Evolutionary conservation across 148 eudicot genomes (phyloP).

Genomic region (Fagopyrum homotropicum): DNA sequence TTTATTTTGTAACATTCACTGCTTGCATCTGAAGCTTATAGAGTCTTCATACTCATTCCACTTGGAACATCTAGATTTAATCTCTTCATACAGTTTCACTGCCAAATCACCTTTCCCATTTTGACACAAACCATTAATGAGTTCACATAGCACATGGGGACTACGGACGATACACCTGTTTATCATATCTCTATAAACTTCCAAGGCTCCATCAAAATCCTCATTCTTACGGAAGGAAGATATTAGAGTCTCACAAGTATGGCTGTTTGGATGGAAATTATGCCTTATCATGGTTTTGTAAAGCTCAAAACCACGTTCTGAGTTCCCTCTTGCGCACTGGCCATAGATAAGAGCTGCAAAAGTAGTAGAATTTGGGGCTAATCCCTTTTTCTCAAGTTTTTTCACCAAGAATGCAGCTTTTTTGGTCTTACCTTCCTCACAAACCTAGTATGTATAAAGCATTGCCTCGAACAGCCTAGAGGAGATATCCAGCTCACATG

Average conservation of each 20-base stretch:
- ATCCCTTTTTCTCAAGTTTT: constrained; percentile 49
- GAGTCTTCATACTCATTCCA: background rate
- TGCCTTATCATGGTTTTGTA: constrained; percentile 60
- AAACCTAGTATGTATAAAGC: constrained; percentile 52
- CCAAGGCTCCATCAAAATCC: constrained; percentile 67
- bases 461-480: constrained; percentile 41
- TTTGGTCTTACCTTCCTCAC: constrained; percentile 71
- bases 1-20: background rate
- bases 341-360: constrained; percentile 76
- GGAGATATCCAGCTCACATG: constrained; percentile 23
- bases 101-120: constrained; percentile 51
- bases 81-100: constrained; percentile 28
- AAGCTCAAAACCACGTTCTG: constrained; percentile 66
- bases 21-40: background rate
- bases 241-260: constrained; percentile 39
- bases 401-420: constrained; percentile 67
- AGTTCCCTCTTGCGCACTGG: constrained; percentile 64
- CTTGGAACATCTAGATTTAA: constrained; percentile 28
- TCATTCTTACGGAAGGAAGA: constrained; percentile 52
- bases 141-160: constrained; percentile 28
- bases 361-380: constrained; percentile 67
- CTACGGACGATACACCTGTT: constrained; percentile 40
- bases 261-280: constrained; percentile 50
- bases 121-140: constrained; percentile 41
- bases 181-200: constrained; percentile 57